Evolutionary conservation across 805 yeast species (phyloP).

Genomic region (Gaillardinia entomophila): DNA sequence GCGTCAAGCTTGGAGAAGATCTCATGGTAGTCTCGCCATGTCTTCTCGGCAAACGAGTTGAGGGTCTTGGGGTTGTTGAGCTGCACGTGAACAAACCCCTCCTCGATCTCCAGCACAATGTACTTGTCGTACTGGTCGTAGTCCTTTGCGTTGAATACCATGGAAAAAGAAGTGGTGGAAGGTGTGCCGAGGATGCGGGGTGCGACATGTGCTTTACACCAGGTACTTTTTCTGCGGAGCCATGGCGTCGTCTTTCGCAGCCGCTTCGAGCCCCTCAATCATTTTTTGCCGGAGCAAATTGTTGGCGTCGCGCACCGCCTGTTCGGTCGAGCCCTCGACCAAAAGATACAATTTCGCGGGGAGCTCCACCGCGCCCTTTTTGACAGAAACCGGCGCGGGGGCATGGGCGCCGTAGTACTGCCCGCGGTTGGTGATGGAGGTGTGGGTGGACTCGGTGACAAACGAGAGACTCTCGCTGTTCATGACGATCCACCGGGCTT

Average conservation of each 20-base stretch:
- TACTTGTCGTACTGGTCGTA: conserved; percentile 18
- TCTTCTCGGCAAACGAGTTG: conserved; percentile 51
- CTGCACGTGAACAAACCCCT: conserved; percentile 51
- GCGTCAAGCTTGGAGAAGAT: conserved; percentile 42
- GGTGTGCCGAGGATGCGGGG: background rate
- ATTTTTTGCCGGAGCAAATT: conserved; percentile 49
- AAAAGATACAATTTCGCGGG: conserved; percentile 73
- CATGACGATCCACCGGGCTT: conserved; percentile 72
- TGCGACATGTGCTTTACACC: conserved; percentile 20
- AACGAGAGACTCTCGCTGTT: conserved; percentile 57
- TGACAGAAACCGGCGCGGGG: conserved; percentile 46
- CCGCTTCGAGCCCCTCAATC: conserved; percentile 50
- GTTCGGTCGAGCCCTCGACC: conserved; percentile 68
- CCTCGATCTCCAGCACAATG: conserved; percentile 36
- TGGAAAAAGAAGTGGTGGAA: too few species aligned
- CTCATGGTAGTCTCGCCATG: conserved; percentile 53
- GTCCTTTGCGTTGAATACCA: background rate
- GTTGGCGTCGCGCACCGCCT: conserved; percentile 55
- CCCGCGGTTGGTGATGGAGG: conserved; percentile 81
- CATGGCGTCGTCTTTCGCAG: conserved; percentile 38
- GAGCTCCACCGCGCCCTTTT: conserved; percentile 39
- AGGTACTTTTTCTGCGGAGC: conserved; percentile 46
- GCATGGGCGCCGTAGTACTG: conserved; percentile 46
- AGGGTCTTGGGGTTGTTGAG: conserved; percentile 55
- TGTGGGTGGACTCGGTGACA: conserved; percentile 64